Evolutionary conservation across 441 rosid species (phyloP), one percentile per base, ranked within the genome.

Genomic region (Iberis amara): DNA sequence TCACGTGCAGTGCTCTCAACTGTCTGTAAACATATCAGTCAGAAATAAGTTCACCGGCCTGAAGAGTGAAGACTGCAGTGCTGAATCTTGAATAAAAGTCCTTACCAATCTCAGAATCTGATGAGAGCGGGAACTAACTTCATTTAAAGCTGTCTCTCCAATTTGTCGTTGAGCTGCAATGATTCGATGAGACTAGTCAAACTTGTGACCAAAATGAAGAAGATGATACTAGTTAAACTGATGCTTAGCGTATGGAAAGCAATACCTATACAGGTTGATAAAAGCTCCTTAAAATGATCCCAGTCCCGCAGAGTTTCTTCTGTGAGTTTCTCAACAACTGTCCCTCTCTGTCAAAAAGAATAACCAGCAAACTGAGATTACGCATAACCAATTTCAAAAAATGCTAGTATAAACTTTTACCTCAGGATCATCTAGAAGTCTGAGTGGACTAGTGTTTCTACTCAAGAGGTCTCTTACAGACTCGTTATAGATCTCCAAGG

Each of bases 61-160:
- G n/a, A n/a, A 58, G 54, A 30, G 6, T 55, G 52, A 11, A 42
- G 39, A 64, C 39, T 55, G 52, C 31, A 15, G 57, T 49, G 31
- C 11, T 8, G 18, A 55, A 47, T 57, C 26, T 26, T 54, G 21
- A 41, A 53, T 38, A 47, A 50, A n/a, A 55, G 53, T 36, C 53
- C 53, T 18, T 83, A 94, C 99, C 95, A 94, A 55, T 77, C 85
- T 87, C 67, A 87, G 66, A 68, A 89, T 87, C 81, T 94, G 96
- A 75, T 92, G 97, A 55, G 99, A 92, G 74, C 97, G 82, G 48
- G 95, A 92, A 73, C 99, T 89, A 64, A 84, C 73, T 71, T 85
- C 95, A 47, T 94, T 94, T 59, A 94, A 73, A 66, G 83, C 78
- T 56, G 97, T 94, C 74, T 85, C 97, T 48, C 95, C 97, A 56